These are phyloP conservation scores for Puccinia sorghi DNA, from an alignment of 1,284 basidiomycete species.

Conservation along the genomic window DNA sequence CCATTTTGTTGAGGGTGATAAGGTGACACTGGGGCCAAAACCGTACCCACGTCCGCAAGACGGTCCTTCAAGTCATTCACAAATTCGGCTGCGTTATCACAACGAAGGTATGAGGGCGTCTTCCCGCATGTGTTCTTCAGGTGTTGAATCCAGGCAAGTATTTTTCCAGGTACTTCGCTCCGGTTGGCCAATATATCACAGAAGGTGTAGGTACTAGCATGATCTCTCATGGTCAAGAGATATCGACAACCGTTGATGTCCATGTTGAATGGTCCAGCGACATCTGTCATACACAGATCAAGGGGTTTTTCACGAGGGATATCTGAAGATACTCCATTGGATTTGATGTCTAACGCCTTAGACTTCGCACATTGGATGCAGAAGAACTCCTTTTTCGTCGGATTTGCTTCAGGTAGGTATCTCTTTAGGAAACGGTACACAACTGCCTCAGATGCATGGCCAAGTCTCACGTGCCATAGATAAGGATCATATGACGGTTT, in stretches of 20 bases:
- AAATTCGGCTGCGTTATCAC: background rate
- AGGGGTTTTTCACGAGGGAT: background rate
- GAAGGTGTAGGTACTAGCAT: conserved; percentile 21
- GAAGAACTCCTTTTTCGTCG: background rate
- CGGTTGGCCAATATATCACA: background rate
- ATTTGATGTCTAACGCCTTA: background rate
- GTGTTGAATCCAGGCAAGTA: background rate
- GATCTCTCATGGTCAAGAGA: background rate
- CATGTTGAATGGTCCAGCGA: background rate
- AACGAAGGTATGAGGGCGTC: background rate
- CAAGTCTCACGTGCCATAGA: background rate
- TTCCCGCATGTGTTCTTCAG: background rate
- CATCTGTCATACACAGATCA: background rate
- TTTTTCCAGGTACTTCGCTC: background rate
- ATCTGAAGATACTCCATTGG: background rate
- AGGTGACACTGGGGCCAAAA: background rate
- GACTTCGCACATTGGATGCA: background rate
- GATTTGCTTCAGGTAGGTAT: background rate
- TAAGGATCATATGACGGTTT: background rate
- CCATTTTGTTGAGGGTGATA: conserved; percentile 12
- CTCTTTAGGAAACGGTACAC: no score
- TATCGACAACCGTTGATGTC: background rate
- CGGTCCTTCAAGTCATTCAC: background rate
- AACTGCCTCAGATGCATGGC: background rate
- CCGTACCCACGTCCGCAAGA: background rate